Base-by-base conservation (phyloP, 1,284 basidiomycete genomes). In the Leccinum cinnamomeum region DNA sequence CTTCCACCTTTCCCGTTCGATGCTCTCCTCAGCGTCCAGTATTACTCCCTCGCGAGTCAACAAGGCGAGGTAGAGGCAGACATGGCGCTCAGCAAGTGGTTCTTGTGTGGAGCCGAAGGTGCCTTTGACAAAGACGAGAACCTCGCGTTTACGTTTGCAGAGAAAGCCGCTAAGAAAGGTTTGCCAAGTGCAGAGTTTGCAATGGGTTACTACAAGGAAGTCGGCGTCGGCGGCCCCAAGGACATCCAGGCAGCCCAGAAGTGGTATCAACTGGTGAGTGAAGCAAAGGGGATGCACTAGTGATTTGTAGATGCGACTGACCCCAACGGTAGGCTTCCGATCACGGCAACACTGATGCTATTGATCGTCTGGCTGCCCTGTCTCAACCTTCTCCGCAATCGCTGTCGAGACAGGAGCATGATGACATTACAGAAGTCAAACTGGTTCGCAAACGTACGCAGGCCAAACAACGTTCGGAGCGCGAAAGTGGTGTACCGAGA, bases 71-170 rank as follows among this genome's bases (percentile, higher is more conserved):
- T 85, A 50, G 95, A 98, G 73, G 96, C 96, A 0, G 95, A 98
- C 75, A 96, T 98, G 94, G 95, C 94, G 7, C 81, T 97, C 55
- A 89, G 86, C 77, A 97, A 96, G 76, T 97, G 95, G 95, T 97
- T 97, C 81, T 77, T 97, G 57, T 97, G 95, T 73, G 94, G 93
- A 0, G 87, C 87, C 0, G 89, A 92, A 41, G 85, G 85, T 23
- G 80, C 77, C 57, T 97, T 98, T 69, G 92, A 93, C 30, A 95
- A 95, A 77, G 94, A 97, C 76, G 95, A 98, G 74, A 78, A 76
- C 1, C 81, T 98, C 2, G 95, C 96, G 0, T 88, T 87, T 69
- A 92, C 90, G 0, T 98, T 97, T 79, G 95, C 95, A 0, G 91
- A 95, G 67, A 97, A 97, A 76, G 94, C 95, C 0, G 94, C 95